Evolutionary conservation across 1,284 basidiomycete genomes (phyloP).

Genomic region (Ustilago tritici): DNA sequence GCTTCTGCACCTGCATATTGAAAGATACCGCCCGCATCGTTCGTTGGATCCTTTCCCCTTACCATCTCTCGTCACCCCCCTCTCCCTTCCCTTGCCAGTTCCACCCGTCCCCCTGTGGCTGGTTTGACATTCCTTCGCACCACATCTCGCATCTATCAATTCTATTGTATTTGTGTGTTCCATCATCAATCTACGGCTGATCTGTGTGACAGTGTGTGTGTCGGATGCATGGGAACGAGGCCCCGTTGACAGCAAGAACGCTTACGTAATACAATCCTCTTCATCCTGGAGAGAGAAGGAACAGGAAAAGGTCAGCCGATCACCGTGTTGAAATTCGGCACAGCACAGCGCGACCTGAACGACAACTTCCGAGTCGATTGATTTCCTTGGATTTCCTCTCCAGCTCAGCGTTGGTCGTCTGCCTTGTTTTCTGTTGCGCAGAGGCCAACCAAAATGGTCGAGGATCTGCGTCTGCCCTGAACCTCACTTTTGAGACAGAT

Average conservation of each 20-base stretch:
- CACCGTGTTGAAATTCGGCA: slow-evolving; percentile 4
- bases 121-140: slow-evolving; percentile 10
- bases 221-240: neutral
- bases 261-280: slow-evolving; percentile 18
- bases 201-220: neutral
- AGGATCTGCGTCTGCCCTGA: too few relatives aligned
- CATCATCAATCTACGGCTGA: neutral
- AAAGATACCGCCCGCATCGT: neutral
- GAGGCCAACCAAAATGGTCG: neutral
- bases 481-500: neutral
- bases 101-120: neutral
- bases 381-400: neutral
- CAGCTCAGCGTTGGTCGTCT: neutral
- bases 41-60: neutral
- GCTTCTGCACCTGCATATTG: slow-evolving; percentile 7
- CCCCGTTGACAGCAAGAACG: neutral
- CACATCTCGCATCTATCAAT: slow-evolving; percentile 25
- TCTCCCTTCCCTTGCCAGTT: neutral
- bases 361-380: neutral
- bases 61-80: too few relatives aligned
- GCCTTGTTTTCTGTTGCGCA: neutral
- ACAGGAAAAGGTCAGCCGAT: slow-evolving; percentile 10
- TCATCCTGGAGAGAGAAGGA: too few relatives aligned
- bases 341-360: slow-evolving; percentile 5
- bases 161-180: slow-evolving; percentile 25